These are phyloP conservation scores for Arctium lappa DNA, from an alignment of 129 eudicot genomes.

Conservation along the genomic window DNA sequence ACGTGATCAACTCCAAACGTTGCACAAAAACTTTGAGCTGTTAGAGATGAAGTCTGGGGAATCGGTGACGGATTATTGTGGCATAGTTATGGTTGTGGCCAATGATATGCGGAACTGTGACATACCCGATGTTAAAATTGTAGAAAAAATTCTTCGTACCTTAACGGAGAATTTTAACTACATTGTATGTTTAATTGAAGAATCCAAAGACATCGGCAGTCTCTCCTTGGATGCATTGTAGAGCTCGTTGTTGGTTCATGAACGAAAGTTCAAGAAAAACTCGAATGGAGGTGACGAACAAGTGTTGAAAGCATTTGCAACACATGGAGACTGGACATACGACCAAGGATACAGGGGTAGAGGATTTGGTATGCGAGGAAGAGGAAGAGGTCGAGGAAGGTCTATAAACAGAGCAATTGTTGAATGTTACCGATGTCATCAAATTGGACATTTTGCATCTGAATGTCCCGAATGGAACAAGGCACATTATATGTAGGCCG, in stretches of 20 bases:
- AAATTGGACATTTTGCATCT: not conserved
- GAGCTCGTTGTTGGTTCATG: not conserved
- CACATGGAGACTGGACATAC: too few species aligned
- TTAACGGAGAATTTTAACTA: not conserved
- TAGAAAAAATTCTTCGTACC: not conserved
- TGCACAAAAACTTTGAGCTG: not conserved
- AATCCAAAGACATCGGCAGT: not conserved
- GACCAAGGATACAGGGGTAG: not conserved
- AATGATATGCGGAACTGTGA: not conserved
- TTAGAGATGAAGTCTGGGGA: not conserved
- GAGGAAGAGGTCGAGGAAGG: not conserved
- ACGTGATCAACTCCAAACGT: not conserved
- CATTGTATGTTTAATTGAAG: not conserved
- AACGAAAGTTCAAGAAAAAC: not conserved
- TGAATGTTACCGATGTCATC: not conserved
- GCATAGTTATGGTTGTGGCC: not conserved
- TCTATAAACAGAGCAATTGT: not conserved
- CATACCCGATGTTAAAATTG: not conserved
- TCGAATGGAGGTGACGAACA: not conserved
- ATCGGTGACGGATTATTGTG: not conserved
- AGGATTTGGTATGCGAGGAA: not conserved
- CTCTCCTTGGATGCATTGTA: not conserved
- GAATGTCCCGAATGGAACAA: not conserved
- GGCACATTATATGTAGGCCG: not conserved
- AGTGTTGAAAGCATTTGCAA: not conserved